Evolutionary conservation across 2,329 filamentous ascomycete species (phyloP).

Genomic region (Ploettnerulaceae sp.): DNA sequence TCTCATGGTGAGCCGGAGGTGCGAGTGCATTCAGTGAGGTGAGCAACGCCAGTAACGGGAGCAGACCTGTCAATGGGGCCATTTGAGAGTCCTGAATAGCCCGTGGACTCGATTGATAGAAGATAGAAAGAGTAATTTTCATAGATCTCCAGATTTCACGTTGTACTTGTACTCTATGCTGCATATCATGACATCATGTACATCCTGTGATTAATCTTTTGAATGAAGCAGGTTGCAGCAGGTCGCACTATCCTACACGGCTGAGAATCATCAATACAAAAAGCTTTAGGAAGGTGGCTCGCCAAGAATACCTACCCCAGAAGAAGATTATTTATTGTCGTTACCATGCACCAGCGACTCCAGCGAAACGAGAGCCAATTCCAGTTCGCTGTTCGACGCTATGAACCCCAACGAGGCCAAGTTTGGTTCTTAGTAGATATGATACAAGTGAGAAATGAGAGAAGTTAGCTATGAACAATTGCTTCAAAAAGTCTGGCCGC

Average conservation of each 20-base stretch:
- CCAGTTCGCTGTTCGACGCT: not conserved
- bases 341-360: not conserved
- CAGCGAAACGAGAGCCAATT: too few relatives aligned
- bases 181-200: not conserved
- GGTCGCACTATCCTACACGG: not conserved
- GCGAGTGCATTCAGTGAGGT: not conserved
- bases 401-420: not conserved
- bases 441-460: too few relatives aligned
- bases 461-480: too few relatives aligned
- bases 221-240: not conserved
- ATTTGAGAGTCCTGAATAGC: too few relatives aligned
- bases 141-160: not conserved
- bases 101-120: too few relatives aligned
- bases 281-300: constrained; percentile 1
- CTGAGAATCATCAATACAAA: not conserved
- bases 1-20: too few relatives aligned
- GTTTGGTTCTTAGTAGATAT: too few relatives aligned
- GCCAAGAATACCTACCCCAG: constrained; percentile 1
- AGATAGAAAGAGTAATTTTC: too few relatives aligned
- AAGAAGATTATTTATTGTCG: constrained; percentile 1
- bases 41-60: not conserved
- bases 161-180: not conserved
- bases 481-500: too few relatives aligned
- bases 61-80: not conserved
- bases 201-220: not conserved